These are phyloP conservation scores for Kwoniella mangroviensis DNA, from an alignment of 768 basidiomycete species.

Conservation along the genomic window DNA sequence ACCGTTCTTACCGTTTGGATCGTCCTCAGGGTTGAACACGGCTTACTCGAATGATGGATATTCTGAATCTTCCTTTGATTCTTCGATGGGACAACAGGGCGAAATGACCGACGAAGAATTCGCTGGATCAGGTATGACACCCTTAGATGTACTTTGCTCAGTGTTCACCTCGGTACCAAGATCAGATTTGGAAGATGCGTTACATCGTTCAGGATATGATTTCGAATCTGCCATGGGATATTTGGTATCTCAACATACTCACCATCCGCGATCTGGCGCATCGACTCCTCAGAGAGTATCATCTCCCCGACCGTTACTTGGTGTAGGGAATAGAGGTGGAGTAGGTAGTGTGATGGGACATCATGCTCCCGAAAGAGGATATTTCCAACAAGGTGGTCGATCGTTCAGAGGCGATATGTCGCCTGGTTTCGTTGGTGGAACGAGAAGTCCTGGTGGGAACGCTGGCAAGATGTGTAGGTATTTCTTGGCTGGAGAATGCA, in stretches of 20 bases:
- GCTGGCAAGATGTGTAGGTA: conserved; percentile 82
- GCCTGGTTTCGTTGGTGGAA: conserved; percentile 42
- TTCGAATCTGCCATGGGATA: conserved; percentile 95
- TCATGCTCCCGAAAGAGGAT: conserved; percentile 47
- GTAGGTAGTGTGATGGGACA: conserved; percentile 44
- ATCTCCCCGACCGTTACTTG: conserved; percentile 49
- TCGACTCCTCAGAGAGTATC: conserved; percentile 56
- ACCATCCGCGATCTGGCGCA: conserved; percentile 61
- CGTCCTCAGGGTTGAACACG: neutral
- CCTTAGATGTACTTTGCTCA: conserved; percentile 90
- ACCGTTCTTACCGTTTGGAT: conserved; percentile 62
- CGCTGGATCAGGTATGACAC: conserved; percentile 76
- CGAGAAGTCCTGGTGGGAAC: conserved; percentile 47
- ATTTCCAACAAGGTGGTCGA: conserved; percentile 54
- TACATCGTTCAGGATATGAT: conserved; percentile 84
- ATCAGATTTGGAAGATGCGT: conserved; percentile 89
- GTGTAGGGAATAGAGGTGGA: conserved; percentile 44
- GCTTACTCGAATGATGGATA: conserved; percentile 30
- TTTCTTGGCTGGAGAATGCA: conserved; percentile 93
- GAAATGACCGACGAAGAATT: conserved; percentile 21
- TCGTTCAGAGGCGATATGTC: conserved; percentile 50
- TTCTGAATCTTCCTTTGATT: conserved; percentile 8
- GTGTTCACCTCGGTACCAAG: conserved; percentile 90
- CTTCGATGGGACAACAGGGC: conserved; percentile 27
- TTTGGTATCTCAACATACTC: conserved; percentile 69